Evolutionary conservation across 352 stramenopile genomes (phyloP).

Genomic region (Globisporangium irregulare): DNA sequence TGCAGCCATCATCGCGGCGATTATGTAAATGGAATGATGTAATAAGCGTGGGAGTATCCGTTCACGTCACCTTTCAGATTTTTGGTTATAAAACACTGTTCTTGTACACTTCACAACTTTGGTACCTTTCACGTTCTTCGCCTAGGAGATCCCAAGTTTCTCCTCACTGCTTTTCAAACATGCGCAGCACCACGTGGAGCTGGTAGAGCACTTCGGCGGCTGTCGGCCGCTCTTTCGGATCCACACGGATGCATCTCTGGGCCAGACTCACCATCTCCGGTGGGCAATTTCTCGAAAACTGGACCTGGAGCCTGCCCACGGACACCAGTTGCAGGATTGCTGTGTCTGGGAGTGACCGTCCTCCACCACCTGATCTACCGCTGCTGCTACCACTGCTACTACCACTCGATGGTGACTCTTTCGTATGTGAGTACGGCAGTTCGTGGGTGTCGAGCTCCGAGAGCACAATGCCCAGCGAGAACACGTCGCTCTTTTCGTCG

Average conservation of each 20-base stretch:
- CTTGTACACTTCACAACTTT: neutral
- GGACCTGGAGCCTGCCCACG: conserved; percentile 18
- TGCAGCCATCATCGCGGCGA: neutral
- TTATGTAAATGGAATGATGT: neutral
- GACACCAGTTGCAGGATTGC: conserved; percentile 29
- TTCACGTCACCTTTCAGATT: neutral
- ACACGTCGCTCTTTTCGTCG: conserved; percentile 28
- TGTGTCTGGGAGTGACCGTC: conserved; percentile 24
- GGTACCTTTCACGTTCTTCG: neutral
- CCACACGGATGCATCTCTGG: conserved; percentile 11
- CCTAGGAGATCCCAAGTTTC: too few species aligned
- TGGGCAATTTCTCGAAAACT: conserved; percentile 15
- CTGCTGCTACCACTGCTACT: neutral
- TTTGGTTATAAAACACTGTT: neutral
- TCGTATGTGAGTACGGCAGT: conserved; percentile 30
- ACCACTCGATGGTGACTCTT: neutral
- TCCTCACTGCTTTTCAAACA: conserved; percentile 11
- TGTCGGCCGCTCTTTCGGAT: conserved; percentile 10
- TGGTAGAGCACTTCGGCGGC: conserved; percentile 22
- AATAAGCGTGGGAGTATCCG: neutral
- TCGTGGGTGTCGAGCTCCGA: conserved; percentile 69
- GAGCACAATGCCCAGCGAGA: conserved; percentile 78
- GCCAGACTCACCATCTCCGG: conserved; percentile 12
- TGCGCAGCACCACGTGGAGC: conserved; percentile 16
- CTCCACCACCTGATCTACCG: conserved; percentile 14